A percentile compares a stretch with the other conserved stretches of the same genome.
Conservation (phyloP, 371 early-diverging fungal genomes). For the Lichtheimia corymbifera region DNA sequence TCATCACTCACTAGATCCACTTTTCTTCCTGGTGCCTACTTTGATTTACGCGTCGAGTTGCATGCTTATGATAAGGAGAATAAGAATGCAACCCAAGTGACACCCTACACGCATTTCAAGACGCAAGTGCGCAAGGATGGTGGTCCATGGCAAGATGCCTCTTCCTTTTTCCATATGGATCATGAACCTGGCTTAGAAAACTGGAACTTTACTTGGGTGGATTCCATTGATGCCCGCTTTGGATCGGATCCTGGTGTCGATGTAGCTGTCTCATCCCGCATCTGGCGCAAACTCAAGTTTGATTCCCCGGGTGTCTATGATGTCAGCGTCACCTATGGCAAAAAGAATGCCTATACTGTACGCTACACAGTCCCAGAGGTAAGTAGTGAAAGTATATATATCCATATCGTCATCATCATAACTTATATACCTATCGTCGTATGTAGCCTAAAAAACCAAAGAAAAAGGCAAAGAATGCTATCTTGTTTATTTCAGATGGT, state of each 20-base stretch:
- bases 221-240: slow-evolving; percentile 53
- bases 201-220: slow-evolving; percentile 54
- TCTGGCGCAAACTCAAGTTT: slow-evolving; percentile 60
- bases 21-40: slow-evolving; percentile 57
- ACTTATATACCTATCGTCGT: background rate
- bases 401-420: background rate
- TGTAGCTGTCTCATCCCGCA: slow-evolving; percentile 54
- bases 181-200: slow-evolving; percentile 39
- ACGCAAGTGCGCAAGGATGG: slow-evolving; percentile 43
- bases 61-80: slow-evolving; percentile 54
- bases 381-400: slow-evolving; percentile 4
- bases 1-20: slow-evolving; percentile 36
- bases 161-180: slow-evolving; percentile 40
- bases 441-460: slow-evolving; percentile 44
- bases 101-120: slow-evolving; percentile 39
- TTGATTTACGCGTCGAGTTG: slow-evolving; percentile 64
- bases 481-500: slow-evolving; percentile 77
- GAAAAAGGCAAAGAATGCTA: slow-evolving; percentile 73
- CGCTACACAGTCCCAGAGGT: slow-evolving; percentile 38
- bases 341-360: slow-evolving; percentile 35
- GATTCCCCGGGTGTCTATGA: slow-evolving; percentile 61
- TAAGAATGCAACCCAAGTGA: slow-evolving; percentile 18
- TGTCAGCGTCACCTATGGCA: slow-evolving; percentile 40
- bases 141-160: slow-evolving; percentile 43
- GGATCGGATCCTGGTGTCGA: slow-evolving; percentile 40